Evolutionary conservation across 2,329 filamentous ascomycete species (phyloP).

Genomic region (Stemphylium vesicarium): DNA sequence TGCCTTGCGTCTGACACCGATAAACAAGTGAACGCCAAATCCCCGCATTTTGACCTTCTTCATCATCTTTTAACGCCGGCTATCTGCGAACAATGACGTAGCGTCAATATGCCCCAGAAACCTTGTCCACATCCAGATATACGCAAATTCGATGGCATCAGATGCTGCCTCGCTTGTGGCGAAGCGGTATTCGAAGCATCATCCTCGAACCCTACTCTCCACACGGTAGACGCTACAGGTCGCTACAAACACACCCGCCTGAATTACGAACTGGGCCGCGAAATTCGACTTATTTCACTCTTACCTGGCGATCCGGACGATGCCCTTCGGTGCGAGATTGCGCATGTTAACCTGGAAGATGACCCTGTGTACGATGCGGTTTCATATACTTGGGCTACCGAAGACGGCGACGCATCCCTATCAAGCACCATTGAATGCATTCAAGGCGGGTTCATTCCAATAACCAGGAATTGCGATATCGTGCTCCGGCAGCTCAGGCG

Average conservation of each 20-base stretch:
- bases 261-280: conserved; percentile 10
- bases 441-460: background rate
- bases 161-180: conserved; percentile 22
- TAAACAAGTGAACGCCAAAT: no score
- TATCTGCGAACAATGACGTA: background rate
- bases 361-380: conserved; percentile 18
- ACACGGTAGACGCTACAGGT: background rate
- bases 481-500: conserved; percentile 12
- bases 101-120: background rate
- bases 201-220: background rate
- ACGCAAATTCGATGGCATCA: conserved; percentile 18
- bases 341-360: conserved; percentile 11
- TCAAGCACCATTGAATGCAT: background rate
- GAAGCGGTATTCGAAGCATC: conserved; percentile 12
- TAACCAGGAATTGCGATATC: conserved; percentile 21
- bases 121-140: conserved; percentile 19
- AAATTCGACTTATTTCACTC: conserved; percentile 8
- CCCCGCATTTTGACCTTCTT: no score
- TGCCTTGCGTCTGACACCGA: background rate
- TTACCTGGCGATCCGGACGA: background rate
- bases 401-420: conserved; percentile 1
- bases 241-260: conserved; percentile 14
- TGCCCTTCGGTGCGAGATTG: conserved; percentile 8
- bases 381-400: conserved; percentile 20
- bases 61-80: no score